A percentile compares a stretch with the other conserved stretches of the same genome.
Evolutionary conservation across 2,329 filamentous ascomycete genomes (phyloP).

Genomic region (Dactylellina sp.): DNA sequence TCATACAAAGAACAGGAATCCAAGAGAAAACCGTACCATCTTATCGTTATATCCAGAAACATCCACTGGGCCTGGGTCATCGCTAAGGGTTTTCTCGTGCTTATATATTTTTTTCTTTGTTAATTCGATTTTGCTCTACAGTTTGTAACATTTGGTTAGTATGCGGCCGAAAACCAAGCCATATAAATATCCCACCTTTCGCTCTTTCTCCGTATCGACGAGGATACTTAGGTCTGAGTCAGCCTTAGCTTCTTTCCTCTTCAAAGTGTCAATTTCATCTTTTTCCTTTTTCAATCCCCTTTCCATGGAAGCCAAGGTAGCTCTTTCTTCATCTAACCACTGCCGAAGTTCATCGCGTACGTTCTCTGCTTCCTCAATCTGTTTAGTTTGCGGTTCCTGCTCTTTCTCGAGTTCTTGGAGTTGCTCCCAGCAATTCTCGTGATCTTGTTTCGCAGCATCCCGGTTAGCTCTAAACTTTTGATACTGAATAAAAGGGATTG

Average conservation of each 20-base stretch:
- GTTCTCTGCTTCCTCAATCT: constrained; percentile 75
- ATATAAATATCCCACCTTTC: constrained; percentile 19
- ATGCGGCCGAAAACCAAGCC: not conserved
- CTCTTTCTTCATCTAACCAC: constrained; percentile 69
- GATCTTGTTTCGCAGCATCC: constrained; percentile 69
- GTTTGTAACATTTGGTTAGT: not conserved
- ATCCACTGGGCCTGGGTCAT: constrained; percentile 59
- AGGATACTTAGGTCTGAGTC: constrained; percentile 21
- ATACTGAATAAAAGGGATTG: constrained; percentile 76
- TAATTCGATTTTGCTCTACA: constrained; percentile 63
- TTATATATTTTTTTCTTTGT: constrained; percentile 64
- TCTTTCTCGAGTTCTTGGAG: constrained; percentile 72
- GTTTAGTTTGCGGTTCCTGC: constrained; percentile 74
- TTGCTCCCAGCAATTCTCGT: constrained; percentile 70
- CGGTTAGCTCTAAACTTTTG: constrained; percentile 68
- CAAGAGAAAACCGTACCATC: constrained; percentile 44
- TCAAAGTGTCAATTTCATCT: constrained; percentile 65
- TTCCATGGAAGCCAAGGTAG: constrained; percentile 70
- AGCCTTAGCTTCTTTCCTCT: constrained; percentile 62
- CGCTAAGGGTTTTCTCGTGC: constrained; percentile 68
- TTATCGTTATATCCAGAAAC: constrained; percentile 55
- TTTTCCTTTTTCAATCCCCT: constrained; percentile 61
- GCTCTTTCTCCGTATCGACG: constrained; percentile 25
- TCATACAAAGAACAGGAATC: not conserved
- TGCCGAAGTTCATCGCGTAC: constrained; percentile 68